These are phyloP conservation scores for Suillus tomentosus DNA, from an alignment of 768 basidiomycete genomes.

Conservation along the genomic window DNA sequence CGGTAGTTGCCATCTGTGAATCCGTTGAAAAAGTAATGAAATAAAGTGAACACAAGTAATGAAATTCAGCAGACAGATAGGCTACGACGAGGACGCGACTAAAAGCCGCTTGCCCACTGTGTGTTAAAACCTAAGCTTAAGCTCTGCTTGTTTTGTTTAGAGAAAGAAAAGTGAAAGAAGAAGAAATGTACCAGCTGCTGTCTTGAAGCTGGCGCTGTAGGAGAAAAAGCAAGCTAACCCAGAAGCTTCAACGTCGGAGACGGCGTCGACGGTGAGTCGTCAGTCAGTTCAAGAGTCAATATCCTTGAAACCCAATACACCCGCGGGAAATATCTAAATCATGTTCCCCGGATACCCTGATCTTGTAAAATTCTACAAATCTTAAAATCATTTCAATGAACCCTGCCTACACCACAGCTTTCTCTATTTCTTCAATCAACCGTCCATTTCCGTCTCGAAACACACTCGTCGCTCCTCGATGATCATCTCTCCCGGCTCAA, in stretches of 20 bases:
- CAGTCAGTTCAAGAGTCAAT: conserved; percentile 32
- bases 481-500: conserved; percentile 3
- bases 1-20: conserved; percentile 58
- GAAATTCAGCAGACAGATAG: conserved; percentile 39
- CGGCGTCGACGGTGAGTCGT: conserved; percentile 15
- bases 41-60: conserved; percentile 30
- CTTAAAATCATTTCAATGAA: neutral
- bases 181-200: conserved; percentile 19
- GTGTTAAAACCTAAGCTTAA: conserved; percentile 10
- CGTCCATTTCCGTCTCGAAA: neutral
- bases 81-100: conserved; percentile 34
- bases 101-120: conserved; percentile 24
- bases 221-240: conserved; percentile 23
- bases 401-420: neutral
- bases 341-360: conserved; percentile 10
- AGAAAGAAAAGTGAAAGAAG: conserved; percentile 16
- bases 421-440: neutral
- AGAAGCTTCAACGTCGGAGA: conserved; percentile 8
- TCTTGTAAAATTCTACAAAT: neutral
- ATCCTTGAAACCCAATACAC: conserved; percentile 30
- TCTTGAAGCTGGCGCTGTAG: conserved; percentile 26
- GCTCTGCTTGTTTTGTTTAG: conserved; percentile 23
- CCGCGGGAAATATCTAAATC: conserved; percentile 30
- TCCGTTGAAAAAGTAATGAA: conserved; percentile 31
- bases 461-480: conserved; percentile 5